These are phyloP conservation scores for Tetrapisispora pingtungensis DNA, from an alignment of 805 yeast species.

Conservation along the genomic window DNA sequence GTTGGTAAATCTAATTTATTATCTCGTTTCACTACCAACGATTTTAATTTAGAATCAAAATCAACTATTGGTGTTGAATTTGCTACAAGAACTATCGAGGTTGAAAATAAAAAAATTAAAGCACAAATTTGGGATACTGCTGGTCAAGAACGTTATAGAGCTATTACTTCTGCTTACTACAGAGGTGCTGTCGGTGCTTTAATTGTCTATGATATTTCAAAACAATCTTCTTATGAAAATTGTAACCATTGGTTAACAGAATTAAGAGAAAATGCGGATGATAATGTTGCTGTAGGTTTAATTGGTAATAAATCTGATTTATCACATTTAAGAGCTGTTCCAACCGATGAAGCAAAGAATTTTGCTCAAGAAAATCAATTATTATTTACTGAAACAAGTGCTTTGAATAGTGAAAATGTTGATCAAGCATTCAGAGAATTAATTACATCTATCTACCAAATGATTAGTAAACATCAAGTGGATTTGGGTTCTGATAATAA, in stretches of 20 bases:
- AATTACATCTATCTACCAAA: constrained; percentile 84
- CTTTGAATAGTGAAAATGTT: constrained; percentile 87
- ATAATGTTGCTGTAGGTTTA: constrained; percentile 87
- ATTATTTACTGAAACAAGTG: constrained; percentile 92
- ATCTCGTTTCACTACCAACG: constrained; percentile 90
- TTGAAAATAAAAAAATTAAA: constrained; percentile 73
- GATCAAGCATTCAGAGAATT: constrained; percentile 90
- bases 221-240: constrained; percentile 75
- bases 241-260: constrained; percentile 86
- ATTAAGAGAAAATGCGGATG: constrained; percentile 84
- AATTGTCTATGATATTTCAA: constrained; percentile 89
- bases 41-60: constrained; percentile 86
- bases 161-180: constrained; percentile 93
- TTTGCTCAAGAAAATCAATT: constrained; percentile 89
- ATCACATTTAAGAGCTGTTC: constrained; percentile 88
- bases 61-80: constrained; percentile 97
- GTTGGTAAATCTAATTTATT: constrained; percentile 93
- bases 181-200: constrained; percentile 98
- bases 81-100: constrained; percentile 89
- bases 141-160: constrained; percentile 97
- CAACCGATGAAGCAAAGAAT: constrained; percentile 93
- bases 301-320: constrained; percentile 90
- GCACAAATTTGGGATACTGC: constrained; percentile 99
- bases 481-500: constrained; percentile 56
- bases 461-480: constrained; percentile 87